Evolutionary conservation across 345 rosid genomes (phyloP), one percentile per base, ranked within the genome.

Genomic region (Aquilaria sinensis): DNA sequence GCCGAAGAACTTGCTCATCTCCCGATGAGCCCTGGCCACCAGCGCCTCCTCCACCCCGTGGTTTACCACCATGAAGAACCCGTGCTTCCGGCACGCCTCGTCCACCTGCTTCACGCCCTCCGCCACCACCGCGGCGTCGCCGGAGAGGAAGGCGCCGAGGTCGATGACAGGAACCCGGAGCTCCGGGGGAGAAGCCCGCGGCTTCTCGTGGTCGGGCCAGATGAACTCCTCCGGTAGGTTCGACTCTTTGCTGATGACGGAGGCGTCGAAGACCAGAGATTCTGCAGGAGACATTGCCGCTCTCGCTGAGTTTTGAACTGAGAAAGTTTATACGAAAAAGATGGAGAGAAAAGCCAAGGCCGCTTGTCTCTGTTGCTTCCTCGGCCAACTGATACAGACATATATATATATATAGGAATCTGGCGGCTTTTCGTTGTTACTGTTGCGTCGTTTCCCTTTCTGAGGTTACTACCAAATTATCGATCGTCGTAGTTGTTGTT

Each of bases 161-260:
- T 93, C 87, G 11, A 93, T 62, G 7, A 77, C 74, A 23, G 98
- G 98, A 60, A 87, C 82, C 9, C 13, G 67, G 16, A 93, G 87
- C 46, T 80, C 81, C 2, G 76, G 85, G 12, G 82, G 74, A 31
- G 60, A 61, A 7, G 49, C 52, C 57, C 78, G 33, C 4, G 97
- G 90, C 69, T 79, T 85, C 54, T 93, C 98, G 14, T 86, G 65
- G 69, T 87, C 94, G 0, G 97, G 97, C 98, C 98, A 93, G 14
- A 90, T 54, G 79, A 90, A 93, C 73, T 88, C 79, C 47, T 75
- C 71, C 16, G 97, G 97, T 70, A 93, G 80, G 71, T 60, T 71
- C 32, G 80, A 12, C 56, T 83, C 77, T 57, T 67, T 62, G 8
- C 76, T 75, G 4, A 89, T 69, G 8, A 76, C 15, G 0, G 78